Conservation (phyloP, 2,329 filamentous ascomycete species). For the Elsinoe ampelina region DNA sequence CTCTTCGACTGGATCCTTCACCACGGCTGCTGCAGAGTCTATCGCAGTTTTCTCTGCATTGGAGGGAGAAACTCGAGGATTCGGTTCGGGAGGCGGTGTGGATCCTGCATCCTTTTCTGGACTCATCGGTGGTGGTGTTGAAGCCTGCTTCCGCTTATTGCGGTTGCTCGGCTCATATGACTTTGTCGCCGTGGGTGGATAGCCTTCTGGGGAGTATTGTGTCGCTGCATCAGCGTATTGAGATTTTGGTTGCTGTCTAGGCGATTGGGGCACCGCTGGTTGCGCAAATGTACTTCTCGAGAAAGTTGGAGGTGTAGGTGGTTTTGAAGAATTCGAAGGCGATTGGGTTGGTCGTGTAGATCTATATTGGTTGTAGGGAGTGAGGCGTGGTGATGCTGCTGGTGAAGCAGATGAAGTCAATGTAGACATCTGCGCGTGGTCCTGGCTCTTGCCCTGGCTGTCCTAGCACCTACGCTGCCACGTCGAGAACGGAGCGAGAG, state of each 20-base stretch:
- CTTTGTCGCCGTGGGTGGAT: slow-evolving; percentile 32
- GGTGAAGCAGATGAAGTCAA: slow-evolving; percentile 25
- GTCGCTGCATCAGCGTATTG: slow-evolving; percentile 40
- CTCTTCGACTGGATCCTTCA: slow-evolving; percentile 17
- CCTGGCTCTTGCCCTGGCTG: slow-evolving; percentile 5
- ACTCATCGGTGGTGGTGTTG: slow-evolving; percentile 19
- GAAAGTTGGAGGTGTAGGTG: slow-evolving; percentile 11
- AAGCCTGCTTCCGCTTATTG: slow-evolving; percentile 23
- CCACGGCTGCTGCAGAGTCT: neutral
- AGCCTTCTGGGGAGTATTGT: slow-evolving; percentile 45
- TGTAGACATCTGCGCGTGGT: slow-evolving; percentile 22
- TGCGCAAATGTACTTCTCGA: neutral
- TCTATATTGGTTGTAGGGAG: slow-evolving; percentile 10
- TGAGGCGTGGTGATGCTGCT: slow-evolving; percentile 22
- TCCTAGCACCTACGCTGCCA: neutral
- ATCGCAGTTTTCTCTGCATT: neutral
- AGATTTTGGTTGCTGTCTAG: slow-evolving; percentile 11
- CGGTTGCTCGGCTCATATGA: neutral
- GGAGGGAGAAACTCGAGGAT: slow-evolving; percentile 26
- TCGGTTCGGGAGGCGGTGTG: slow-evolving; percentile 29
- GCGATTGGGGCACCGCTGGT: slow-evolving; percentile 10
- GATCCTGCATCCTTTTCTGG: slow-evolving; percentile 19
- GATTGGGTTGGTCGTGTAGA: neutral
- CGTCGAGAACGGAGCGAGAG: neutral
- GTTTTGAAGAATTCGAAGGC: slow-evolving; percentile 9